Percentiles rank a stretch among this genome's conserved stretches.
phyloP scores from a whole-genome alignment of 345 rosid genomes.

The Salix suchowensis region DNA sequence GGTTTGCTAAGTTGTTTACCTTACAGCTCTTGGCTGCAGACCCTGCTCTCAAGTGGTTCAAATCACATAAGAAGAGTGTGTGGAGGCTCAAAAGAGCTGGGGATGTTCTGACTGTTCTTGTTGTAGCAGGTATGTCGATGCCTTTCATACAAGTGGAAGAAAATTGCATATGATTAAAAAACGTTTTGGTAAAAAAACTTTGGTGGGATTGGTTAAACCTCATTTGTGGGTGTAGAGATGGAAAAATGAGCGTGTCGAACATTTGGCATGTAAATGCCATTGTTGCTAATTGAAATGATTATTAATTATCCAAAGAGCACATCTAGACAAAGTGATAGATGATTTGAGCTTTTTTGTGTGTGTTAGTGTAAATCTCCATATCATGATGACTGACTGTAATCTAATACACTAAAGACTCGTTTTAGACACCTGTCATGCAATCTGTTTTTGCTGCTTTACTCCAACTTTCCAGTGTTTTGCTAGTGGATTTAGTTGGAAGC shows the following conservation, averaged over 20 bases:
- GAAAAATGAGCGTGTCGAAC: not conserved
- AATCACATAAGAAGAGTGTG: slow-evolving; percentile 69
- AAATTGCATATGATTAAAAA: not conserved
- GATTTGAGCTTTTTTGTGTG: not conserved
- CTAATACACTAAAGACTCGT: not conserved
- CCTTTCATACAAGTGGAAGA: not conserved
- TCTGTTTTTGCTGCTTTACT: not conserved
- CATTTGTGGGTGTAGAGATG: not conserved
- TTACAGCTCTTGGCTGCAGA: slow-evolving; percentile 81
- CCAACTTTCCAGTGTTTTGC: not conserved
- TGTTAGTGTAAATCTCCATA: not conserved
- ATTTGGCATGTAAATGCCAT: not conserved
- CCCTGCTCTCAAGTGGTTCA: slow-evolving; percentile 63
- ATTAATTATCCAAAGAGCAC: not conserved
- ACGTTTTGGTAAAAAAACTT: not conserved
- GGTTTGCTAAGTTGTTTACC: not conserved
- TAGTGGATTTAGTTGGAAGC: not conserved
- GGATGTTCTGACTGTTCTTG: slow-evolving; percentile 76
- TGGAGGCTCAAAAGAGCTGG: slow-evolving; percentile 53
- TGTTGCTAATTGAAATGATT: not conserved
- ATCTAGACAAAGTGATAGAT: not conserved
- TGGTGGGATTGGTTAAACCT: not conserved
- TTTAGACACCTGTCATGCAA: not conserved
- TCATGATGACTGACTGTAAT: not conserved
- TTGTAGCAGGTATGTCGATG: slow-evolving; percentile 62